phyloP scores from a whole-genome alignment of 2,329 filamentous ascomycete genomes.

The Aplosporella prunicola region DNA sequence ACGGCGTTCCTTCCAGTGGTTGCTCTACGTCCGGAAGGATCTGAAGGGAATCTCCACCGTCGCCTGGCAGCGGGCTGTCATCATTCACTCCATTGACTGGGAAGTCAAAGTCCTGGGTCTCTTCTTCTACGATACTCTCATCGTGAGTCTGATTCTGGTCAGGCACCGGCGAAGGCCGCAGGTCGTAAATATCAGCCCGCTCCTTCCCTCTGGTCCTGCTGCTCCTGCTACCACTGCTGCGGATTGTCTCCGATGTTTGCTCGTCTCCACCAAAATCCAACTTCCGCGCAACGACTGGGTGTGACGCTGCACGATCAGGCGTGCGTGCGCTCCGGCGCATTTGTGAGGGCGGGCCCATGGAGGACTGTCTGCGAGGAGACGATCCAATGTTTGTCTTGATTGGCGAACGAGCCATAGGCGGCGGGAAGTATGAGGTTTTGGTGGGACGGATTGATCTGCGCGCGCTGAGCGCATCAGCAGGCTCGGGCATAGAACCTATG shows the following conservation, averaged over 20 bases:
- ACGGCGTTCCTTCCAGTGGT: constrained; percentile 14
- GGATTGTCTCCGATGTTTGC: constrained; percentile 20
- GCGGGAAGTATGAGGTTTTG: constrained; percentile 36
- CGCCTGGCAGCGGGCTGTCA: constrained; percentile 21
- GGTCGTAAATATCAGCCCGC: constrained; percentile 23
- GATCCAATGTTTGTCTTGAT: constrained; percentile 50
- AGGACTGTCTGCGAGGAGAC: constrained; percentile 53
- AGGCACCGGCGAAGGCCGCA: constrained; percentile 24
- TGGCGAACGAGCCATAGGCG: constrained; percentile 48
- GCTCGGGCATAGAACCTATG: constrained; percentile 42
- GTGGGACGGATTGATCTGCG: constrained; percentile 36
- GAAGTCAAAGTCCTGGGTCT: constrained; percentile 21
- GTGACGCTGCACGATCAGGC: constrained; percentile 22
- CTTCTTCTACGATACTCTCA: constrained; percentile 25
- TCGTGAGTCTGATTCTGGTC: constrained; percentile 20
- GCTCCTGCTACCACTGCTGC: constrained; percentile 20
- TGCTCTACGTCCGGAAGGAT: constrained; percentile 16
- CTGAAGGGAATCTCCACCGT: constrained; percentile 22
- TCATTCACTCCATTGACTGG: constrained; percentile 16
- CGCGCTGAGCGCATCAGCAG: constrained; percentile 35
- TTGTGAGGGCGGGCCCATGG: constrained; percentile 46
- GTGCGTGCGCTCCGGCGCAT: constrained; percentile 29
- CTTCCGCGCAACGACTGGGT: constrained; percentile 41
- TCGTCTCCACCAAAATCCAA: constrained; percentile 41
- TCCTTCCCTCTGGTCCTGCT: constrained; percentile 20